Evolutionary conservation across 306 rosid genomes (phyloP).

Genomic region (Prunus armeniaca): DNA sequence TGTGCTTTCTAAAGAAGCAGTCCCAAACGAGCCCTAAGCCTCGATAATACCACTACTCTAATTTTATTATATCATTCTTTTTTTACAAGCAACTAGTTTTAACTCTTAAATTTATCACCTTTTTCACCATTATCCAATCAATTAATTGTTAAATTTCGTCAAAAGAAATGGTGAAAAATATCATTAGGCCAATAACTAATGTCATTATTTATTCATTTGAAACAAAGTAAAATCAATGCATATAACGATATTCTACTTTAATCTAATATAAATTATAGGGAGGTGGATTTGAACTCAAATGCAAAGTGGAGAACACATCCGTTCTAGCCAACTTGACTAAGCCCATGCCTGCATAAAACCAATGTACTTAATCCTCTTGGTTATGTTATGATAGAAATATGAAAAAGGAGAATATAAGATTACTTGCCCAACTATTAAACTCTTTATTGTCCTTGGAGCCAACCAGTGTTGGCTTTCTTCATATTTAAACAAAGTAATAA

Average conservation of each 20-base stretch:
- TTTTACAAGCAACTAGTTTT: no score
- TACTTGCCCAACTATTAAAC: conserved; percentile 14
- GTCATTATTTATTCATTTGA: not conserved
- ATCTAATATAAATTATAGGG: no score
- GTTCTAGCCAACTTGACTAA: no score
- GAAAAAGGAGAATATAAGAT: not conserved
- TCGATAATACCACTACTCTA: no score
- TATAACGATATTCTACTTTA: no score
- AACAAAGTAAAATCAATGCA: not conserved
- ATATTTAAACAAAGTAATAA: conserved; percentile 22
- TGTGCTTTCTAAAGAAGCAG: no score
- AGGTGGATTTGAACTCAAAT: no score
- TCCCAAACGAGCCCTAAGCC: no score
- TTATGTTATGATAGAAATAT: not conserved
- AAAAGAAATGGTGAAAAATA: not conserved
- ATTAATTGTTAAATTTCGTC: not conserved
- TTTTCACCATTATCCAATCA: no score
- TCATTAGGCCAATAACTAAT: not conserved
- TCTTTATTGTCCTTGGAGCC: conserved; percentile 36
- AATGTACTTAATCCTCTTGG: not conserved
- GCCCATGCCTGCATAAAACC: not conserved
- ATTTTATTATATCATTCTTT: no score
- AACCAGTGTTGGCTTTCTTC: conserved; percentile 37
- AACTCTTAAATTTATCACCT: no score
- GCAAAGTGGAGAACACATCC: rapidly evolving